Evolutionary conservation across 164 flowering plant genomes (phyloP), one percentile per base, ranked within the genome.

Genomic region (Protea cynaroides): DNA sequence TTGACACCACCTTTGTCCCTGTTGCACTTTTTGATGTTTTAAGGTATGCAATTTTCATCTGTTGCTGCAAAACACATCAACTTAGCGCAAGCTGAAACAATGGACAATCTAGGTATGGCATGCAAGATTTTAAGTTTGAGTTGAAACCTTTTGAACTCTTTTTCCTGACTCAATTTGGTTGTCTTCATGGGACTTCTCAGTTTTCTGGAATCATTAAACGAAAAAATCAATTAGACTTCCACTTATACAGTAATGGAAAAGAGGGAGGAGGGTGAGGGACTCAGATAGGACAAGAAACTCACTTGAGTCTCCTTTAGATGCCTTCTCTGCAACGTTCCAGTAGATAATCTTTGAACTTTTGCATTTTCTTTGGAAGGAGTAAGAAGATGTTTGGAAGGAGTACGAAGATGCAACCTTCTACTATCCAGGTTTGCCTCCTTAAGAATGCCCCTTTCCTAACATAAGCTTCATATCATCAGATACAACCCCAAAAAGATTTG

Each of bases 351-450:
- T 24, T 69, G 10, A 56, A 50, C 59, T 56, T 69, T 37, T 21
- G 65, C 36, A 21, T 59, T 69, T 71, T 81, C 82, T 58, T 74
- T 72, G 23, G 64, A 4, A 29, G 79, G 79, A 23, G 40, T 46
- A 40, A 51, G 63, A 61, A 58, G 64, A 37, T 74, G 77, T 58
- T 74, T 72, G 23, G 64, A 4, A 29, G 79, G 79, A 23, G 40
- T 46, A 40, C 46, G 63, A 61, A 58, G 64, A 37, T 74, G 77
- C 22, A 58, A 56, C 61, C 72, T 87, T 71, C 59, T 89, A 78
- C 59, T 89, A 78, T 86, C 90, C 70, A 81, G 38, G 71, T 75
- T 89, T 69, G 96, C 89, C 80, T 92, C 96, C 67, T 83, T 92
- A 6, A 89, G 84, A 71, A 86, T 80, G 17, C 88, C 75, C 71